Base-by-base conservation (phyloP, 805 yeast genomes). In the Starmerella stellata region DNA sequence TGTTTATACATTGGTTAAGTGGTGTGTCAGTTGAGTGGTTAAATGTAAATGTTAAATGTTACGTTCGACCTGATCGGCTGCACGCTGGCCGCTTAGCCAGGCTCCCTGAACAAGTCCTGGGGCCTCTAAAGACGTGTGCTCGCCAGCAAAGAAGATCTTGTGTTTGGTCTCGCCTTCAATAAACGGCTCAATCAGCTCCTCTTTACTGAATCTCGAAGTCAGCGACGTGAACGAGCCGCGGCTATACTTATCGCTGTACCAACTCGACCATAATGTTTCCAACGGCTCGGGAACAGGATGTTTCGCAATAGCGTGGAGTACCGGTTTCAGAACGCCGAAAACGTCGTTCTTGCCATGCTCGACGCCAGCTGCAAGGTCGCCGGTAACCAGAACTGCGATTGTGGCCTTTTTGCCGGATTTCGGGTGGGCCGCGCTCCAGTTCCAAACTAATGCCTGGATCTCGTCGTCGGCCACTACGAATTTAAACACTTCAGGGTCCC, bases 61-160 rank as follows among this genome's bases (percentile, higher is more conserved):
- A n/a, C n/a, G n/a, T n/a, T n/a, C 15, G 13, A 61, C 55, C 40
- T 55, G 59, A 13, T 51, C 45, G 1, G 72, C 73, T 37, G 68
- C 73, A 46, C 83, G 60, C 39, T 47, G 52, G 3, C 83, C 93
- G 54, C 85, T 76, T 46, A 64, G 61, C 71, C 81, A 80, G 0
- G 93, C 93, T 1, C 93, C 94, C 54, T 82, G 87, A 11, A 76
- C 85, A 46, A 90, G 80, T 0, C 93, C 93, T 4, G 87, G 80
- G 11, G 93, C 93, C 47, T 78, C 85, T 48, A 72, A 58, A 18
- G 75, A 69, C 0, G 93, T 76, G 52, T 81, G 93, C 53, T 82
- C 94, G 7, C 94, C 94, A 0, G 93, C 93, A 62, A 82, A 81
- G 35, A 85, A 60, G 3, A 81, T 58, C 4, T 44, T 30, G 37